phyloP scores from a whole-genome alignment of 2,329 filamentous ascomycete species.

The Dactylonectria estremocensis region DNA sequence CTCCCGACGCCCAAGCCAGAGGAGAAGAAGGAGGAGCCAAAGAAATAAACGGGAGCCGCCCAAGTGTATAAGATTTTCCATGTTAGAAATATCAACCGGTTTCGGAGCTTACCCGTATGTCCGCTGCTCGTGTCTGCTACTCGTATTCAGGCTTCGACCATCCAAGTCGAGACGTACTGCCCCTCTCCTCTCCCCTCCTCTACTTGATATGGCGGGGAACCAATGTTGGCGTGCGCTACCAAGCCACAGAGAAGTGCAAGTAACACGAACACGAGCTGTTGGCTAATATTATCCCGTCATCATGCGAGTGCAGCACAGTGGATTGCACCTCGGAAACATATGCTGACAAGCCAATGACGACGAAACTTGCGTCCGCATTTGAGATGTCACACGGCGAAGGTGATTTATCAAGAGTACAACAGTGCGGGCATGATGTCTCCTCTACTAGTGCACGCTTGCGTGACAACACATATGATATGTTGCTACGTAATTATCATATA shows the following conservation, averaged over 20 bases:
- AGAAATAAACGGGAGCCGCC: conserved; percentile 77
- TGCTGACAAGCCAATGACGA: conserved; percentile 41
- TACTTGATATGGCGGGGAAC: conserved; percentile 15
- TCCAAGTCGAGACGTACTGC: neutral
- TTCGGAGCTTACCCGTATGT: conserved; percentile 37
- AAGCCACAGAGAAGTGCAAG: conserved; percentile 35
- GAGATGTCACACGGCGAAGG: conserved; percentile 35
- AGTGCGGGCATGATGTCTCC: conserved; percentile 22
- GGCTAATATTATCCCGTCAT: conserved; percentile 20
- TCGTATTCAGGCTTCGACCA: no score
- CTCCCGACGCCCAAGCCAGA: conserved; percentile 96
- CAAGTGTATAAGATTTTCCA: conserved; percentile 53
- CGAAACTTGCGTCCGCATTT: conserved; percentile 16
- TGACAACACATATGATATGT: conserved; percentile 6
- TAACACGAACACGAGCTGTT: conserved; percentile 28
- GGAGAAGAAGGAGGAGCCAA: conserved; percentile 89
- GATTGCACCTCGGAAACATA: conserved; percentile 43
- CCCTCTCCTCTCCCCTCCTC: neutral
- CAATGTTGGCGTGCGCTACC: conserved; percentile 28
- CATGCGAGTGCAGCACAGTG: conserved; percentile 36
- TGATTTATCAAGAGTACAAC: conserved; percentile 32
- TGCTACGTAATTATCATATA: no score
- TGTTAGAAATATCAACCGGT: conserved; percentile 52
- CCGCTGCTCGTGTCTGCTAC: conserved; percentile 21
- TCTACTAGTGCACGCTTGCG: neutral